Percentiles rank a stretch among this genome's conserved stretches.
Evolutionary conservation across 805 yeast species (phyloP).

Genomic region (Alloascoidea africana): DNA sequence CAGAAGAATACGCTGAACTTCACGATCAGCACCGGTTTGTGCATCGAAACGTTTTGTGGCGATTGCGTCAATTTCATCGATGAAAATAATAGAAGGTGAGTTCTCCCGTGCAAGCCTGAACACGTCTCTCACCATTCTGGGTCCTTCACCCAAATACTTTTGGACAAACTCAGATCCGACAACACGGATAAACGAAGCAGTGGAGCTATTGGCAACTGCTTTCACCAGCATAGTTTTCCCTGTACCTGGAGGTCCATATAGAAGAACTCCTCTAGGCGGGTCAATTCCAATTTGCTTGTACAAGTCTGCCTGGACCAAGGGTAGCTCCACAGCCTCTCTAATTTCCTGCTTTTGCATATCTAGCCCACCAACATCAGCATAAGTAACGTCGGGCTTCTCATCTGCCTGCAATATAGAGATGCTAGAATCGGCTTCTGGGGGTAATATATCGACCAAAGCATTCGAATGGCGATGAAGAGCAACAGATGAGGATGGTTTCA

Average conservation of each 20-base stretch:
- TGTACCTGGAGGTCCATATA: conserved; percentile 97
- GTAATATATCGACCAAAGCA: conserved; percentile 91
- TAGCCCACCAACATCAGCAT: conserved; percentile 96
- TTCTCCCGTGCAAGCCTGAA: conserved; percentile 95
- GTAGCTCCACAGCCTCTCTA: conserved; percentile 92
- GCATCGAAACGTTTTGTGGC: conserved; percentile 99
- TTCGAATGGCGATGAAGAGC: conserved; percentile 98
- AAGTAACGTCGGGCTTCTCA: conserved; percentile 90
- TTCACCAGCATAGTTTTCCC: conserved; percentile 92
- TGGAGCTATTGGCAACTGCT: conserved; percentile 94
- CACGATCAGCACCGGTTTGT: conserved; percentile 99
- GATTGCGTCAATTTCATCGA: conserved; percentile 97
- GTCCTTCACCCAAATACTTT: conserved; percentile 97
- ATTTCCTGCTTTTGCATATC: conserved; percentile 95
- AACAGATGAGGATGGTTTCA: conserved; percentile 90
- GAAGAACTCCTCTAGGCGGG: conserved; percentile 95
- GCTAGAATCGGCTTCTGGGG: conserved; percentile 97
- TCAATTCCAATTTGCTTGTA: conserved; percentile 98
- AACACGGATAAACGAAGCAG: conserved; percentile 92
- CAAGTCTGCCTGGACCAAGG: conserved; percentile 89
- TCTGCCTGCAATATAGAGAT: conserved; percentile 90
- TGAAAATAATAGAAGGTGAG: conserved; percentile 92
- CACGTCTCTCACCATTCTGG: conserved; percentile 98
- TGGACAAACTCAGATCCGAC: conserved; percentile 98
- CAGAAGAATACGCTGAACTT: conserved; percentile 92